Conservation (phyloP, 169 alveolate species). For the Plasmodium vivax region DNA sequence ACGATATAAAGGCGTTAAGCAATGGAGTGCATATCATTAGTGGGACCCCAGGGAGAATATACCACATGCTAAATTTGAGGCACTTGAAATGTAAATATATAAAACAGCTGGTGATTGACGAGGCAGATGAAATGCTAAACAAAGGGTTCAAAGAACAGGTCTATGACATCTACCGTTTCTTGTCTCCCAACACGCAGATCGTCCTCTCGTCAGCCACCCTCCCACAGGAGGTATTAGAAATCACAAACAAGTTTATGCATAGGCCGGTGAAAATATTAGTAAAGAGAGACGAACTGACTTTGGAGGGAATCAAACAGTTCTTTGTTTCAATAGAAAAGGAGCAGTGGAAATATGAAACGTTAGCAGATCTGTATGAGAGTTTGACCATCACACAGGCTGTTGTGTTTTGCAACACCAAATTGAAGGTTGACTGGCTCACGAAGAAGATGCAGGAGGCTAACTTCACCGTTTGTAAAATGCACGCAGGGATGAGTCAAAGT, state of each 20-base stretch:
- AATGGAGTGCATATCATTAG: slow-evolving; percentile 99
- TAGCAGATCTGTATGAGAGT: slow-evolving; percentile 96
- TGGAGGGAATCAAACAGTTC: slow-evolving; percentile 99
- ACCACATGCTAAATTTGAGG: slow-evolving; percentile 97
- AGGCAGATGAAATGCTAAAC: slow-evolving; percentile 99
- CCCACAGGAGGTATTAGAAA: slow-evolving; percentile 96
- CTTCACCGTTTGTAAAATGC: slow-evolving; percentile 97
- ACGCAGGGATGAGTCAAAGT: slow-evolving; percentile 98
- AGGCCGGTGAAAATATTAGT: slow-evolving; percentile 97
- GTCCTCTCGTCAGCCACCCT: slow-evolving; percentile 97
- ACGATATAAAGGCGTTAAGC: slow-evolving; percentile 95
- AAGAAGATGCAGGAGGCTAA: slow-evolving; percentile 95
- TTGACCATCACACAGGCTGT: slow-evolving; percentile 98
- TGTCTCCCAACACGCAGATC: slow-evolving; percentile 89
- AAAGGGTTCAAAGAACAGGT: slow-evolving; percentile 97
- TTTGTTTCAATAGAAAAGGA: slow-evolving; percentile 98
- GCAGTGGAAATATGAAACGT: slow-evolving; percentile 96
- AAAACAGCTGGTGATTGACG: slow-evolving; percentile 96
- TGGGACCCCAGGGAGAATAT: slow-evolving; percentile 99
- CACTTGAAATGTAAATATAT: slow-evolving; percentile 93
- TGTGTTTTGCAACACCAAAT: slow-evolving; percentile 98
- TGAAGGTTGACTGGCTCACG: slow-evolving; percentile 95
- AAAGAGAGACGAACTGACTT: slow-evolving; percentile 97
- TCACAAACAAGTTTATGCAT: slow-evolving; percentile 96
- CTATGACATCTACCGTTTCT: slow-evolving; percentile 86